Conservation (phyloP, 2,329 filamentous ascomycete genomes). For the Plectosphaerella plurivora region DNA sequence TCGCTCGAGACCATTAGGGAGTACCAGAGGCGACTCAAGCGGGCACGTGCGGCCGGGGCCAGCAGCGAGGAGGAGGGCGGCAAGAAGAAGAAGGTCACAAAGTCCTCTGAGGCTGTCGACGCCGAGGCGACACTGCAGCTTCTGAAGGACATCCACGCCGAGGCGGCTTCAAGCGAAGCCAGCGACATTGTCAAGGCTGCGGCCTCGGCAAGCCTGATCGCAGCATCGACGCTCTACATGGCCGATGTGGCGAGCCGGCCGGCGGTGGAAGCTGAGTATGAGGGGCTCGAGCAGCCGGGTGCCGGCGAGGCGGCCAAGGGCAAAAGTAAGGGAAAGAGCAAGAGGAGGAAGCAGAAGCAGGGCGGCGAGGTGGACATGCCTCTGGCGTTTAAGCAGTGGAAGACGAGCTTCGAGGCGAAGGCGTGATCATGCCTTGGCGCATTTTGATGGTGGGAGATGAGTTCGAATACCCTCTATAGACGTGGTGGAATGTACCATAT, state of each 20-base stretch:
- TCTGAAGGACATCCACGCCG: constrained; percentile 63
- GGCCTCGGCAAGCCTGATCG: constrained; percentile 66
- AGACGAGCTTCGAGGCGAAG: constrained; percentile 42
- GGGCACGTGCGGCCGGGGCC: constrained; percentile 36
- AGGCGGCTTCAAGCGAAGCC: constrained; percentile 57
- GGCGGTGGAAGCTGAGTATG: constrained; percentile 60
- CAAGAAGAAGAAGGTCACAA: constrained; percentile 15
- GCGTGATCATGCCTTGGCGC: constrained; percentile 4
- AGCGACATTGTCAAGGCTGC: constrained; percentile 71
- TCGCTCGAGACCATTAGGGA: constrained; percentile 67
- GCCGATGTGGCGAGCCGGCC: constrained; percentile 48
- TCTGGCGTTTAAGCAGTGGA: constrained; percentile 70
- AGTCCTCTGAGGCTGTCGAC: constrained; percentile 27
- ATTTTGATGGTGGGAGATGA: constrained; percentile 14
- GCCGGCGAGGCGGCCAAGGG: constrained; percentile 6
- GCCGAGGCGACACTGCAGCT: constrained; percentile 46
- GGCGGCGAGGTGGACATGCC: constrained; percentile 2
- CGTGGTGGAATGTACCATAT: too few relatives aligned
- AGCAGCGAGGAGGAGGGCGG: constrained; percentile 24
- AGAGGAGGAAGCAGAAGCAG: constrained; percentile 9
- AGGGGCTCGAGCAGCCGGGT: constrained; percentile 46
- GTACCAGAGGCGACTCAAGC: constrained; percentile 65
- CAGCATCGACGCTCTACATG: constrained; percentile 54
- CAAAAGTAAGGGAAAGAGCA: constrained; percentile 9
- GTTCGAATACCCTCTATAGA: not conserved